Conservation (phyloP, 2,329 filamentous ascomycete genomes). For the Coniochaeta pulveracea region DNA sequence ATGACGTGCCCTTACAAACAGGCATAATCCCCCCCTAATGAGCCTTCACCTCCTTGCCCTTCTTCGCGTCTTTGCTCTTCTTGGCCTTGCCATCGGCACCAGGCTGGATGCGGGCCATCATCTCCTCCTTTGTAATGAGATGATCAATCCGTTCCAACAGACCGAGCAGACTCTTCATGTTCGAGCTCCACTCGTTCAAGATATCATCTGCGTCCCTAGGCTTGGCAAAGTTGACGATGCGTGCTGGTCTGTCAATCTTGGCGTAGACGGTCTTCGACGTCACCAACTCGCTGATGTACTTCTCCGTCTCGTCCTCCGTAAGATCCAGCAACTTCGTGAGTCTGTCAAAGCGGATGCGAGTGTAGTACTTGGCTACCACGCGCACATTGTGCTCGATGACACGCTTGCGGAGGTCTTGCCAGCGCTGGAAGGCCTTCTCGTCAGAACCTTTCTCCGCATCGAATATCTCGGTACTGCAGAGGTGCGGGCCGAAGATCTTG, state of each 20-base stretch:
- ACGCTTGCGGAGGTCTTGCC: slow-evolving; percentile 91
- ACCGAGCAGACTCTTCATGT: slow-evolving; percentile 66
- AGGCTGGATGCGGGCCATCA: slow-evolving; percentile 96
- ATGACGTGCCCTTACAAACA: too few relatives aligned
- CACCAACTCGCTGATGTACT: slow-evolving; percentile 95
- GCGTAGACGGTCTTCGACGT: slow-evolving; percentile 97
- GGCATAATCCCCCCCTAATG: too few relatives aligned
- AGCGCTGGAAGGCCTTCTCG: slow-evolving; percentile 72
- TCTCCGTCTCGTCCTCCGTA: slow-evolving; percentile 91
- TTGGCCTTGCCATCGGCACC: slow-evolving; percentile 26
- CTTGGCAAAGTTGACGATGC: slow-evolving; percentile 89
- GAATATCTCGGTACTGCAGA: slow-evolving; percentile 86
- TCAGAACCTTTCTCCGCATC: slow-evolving; percentile 58
- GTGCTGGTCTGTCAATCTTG: slow-evolving; percentile 89
- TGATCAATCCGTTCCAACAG: slow-evolving; percentile 82
- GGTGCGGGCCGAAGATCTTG: slow-evolving; percentile 76
- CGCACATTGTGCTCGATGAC: slow-evolving; percentile 99
- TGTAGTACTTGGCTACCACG: slow-evolving; percentile 97
- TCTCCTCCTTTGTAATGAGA: slow-evolving; percentile 98
- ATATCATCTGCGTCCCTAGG: slow-evolving; percentile 91
- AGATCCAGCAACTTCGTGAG: slow-evolving; percentile 86
- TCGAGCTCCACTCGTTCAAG: slow-evolving; percentile 95
- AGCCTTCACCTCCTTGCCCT: slow-evolving; percentile 26
- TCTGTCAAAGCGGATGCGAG: slow-evolving; percentile 84
- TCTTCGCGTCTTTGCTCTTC: slow-evolving; percentile 21